These are phyloP conservation scores for Fagus sylvatica DNA, from an alignment of 306 rosid genomes.

Conservation along the genomic window DNA sequence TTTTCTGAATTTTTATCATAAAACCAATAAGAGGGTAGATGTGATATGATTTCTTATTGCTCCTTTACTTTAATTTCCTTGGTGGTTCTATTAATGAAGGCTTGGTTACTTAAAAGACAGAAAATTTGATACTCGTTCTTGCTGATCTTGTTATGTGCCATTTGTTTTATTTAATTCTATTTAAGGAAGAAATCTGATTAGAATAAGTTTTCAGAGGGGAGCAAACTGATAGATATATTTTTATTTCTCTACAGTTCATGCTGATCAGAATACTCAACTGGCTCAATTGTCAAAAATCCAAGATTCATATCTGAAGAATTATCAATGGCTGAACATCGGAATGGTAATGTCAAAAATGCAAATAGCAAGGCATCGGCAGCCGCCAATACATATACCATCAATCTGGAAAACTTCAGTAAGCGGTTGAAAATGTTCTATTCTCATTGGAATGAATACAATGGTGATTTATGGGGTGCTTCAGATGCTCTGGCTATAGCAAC, in stretches of 20 bases:
- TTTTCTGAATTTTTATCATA: neutral
- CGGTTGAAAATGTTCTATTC: constrained; percentile 60
- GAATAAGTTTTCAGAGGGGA: neutral
- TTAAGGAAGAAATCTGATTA: neutral
- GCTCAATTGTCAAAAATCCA: constrained; percentile 20
- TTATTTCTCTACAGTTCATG: constrained; percentile 20
- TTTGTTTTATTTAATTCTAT: neutral
- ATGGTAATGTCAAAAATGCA: constrained; percentile 62
- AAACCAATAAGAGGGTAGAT: neutral
- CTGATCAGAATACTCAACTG: constrained; percentile 14
- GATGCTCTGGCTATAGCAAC: constrained; percentile 69
- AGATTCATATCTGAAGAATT: constrained; percentile 3
- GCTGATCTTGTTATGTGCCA: neutral
- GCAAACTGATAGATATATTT: constrained; percentile 7
- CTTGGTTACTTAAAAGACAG: neutral
- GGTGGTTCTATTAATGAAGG: neutral
- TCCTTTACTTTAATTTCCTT: neutral
- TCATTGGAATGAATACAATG: constrained; percentile 66
- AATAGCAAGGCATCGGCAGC: constrained; percentile 60
- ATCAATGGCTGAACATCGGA: constrained; percentile 78
- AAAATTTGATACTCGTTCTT: neutral
- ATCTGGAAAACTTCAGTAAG: constrained; percentile 56
- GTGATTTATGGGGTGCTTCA: constrained; percentile 73
- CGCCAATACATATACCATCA: constrained; percentile 58
- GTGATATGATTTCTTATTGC: neutral